Base-by-base conservation (phyloP, 495 filamentous ascomycete species). In the Extremus antarcticus region DNA sequence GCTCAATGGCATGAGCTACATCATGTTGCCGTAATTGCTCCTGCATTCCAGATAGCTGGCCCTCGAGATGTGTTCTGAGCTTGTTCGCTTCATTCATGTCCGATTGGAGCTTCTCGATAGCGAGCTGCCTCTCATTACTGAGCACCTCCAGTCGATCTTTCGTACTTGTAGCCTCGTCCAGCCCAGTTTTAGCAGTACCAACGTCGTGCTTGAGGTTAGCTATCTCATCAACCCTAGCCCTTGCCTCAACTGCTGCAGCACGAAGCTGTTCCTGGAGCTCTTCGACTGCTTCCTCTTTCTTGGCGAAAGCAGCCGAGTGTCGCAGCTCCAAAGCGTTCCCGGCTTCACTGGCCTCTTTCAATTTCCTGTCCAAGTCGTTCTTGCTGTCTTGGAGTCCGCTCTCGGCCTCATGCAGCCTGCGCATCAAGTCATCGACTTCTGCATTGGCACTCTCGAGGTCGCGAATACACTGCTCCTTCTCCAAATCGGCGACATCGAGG, bases 271-370 rank as follows among this genome's bases (percentile, higher is more conserved):
- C 46, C 55, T 63, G 62, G 0, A 73, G 43, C n/a, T 66, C 65
- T 21, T 74, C 65, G 13, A 75, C 66, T 47, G 76, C 70, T 57
- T 70, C 59, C 40, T 64, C 59, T 25, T 63, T 63, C 35, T 57
- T 45, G 3, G 53, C 35, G 24, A 60, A 51, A 2, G 29, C 55
- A 32, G 54, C 40, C 1, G 47, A 50, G 23, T 65, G 61, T 25
- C 58, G 15, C 9, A 63, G 24, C 1, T 58, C 54, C 0, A 43
- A 24, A 15, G 55, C 23, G 8, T 15, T 63, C 58, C n/a, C 48
- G 40, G 4, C 22, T 32, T 2, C 52, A 41, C n/a, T 57, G 25
- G 17, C 20, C 24, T 43, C 40, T 1, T n/a, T 32, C 2, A n/a
- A 3, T 1, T 41, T 19, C 10, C 16, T n/a, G n/a, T 55, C 32